These are phyloP conservation scores for Russula dissimulans DNA, from an alignment of 768 basidiomycete species.

Conservation along the genomic window DNA sequence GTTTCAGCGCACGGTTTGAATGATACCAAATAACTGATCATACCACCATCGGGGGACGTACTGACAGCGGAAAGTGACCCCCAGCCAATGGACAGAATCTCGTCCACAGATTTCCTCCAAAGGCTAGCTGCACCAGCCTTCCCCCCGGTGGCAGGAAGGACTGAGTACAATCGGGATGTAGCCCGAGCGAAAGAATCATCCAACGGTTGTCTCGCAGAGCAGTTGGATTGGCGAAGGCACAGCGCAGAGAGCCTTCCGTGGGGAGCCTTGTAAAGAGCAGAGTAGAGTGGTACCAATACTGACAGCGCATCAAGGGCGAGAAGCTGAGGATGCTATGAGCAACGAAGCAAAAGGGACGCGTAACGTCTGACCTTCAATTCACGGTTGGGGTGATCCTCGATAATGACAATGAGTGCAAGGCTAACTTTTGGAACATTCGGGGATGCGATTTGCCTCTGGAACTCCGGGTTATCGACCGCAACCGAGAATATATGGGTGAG, in stretches of 20 bases:
- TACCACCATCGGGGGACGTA: slow-evolving; percentile 45
- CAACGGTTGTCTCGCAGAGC: slow-evolving; percentile 38
- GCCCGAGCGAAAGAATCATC: slow-evolving; percentile 34
- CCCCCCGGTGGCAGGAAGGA: slow-evolving; percentile 64
- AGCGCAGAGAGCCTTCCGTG: slow-evolving; percentile 44
- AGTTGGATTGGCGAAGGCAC: slow-evolving; percentile 47
- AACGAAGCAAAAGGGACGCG: not conserved
- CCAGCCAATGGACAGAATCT: slow-evolving; percentile 58
- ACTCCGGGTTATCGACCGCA: slow-evolving; percentile 58
- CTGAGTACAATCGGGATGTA: slow-evolving; percentile 49
- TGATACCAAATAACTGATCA: slow-evolving; percentile 7
- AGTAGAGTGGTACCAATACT: slow-evolving; percentile 54
- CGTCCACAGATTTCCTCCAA: slow-evolving; percentile 72
- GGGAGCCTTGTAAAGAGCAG: slow-evolving; percentile 52
- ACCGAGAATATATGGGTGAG: slow-evolving; percentile 50
- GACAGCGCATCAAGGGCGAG: slow-evolving; percentile 40
- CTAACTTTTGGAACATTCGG: slow-evolving; percentile 71
- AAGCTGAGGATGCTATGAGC: slow-evolving; percentile 28
- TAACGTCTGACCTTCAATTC: slow-evolving; percentile 44
- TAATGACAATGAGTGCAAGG: slow-evolving; percentile 43
- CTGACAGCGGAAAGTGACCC: slow-evolving; percentile 48
- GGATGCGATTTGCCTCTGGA: slow-evolving; percentile 66
- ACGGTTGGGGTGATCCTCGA: slow-evolving; percentile 40
- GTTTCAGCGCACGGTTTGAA: not conserved
- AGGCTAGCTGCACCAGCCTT: slow-evolving; percentile 63